Conservation (phyloP, 345 rosid species). For the Corchorus capsularis region DNA sequence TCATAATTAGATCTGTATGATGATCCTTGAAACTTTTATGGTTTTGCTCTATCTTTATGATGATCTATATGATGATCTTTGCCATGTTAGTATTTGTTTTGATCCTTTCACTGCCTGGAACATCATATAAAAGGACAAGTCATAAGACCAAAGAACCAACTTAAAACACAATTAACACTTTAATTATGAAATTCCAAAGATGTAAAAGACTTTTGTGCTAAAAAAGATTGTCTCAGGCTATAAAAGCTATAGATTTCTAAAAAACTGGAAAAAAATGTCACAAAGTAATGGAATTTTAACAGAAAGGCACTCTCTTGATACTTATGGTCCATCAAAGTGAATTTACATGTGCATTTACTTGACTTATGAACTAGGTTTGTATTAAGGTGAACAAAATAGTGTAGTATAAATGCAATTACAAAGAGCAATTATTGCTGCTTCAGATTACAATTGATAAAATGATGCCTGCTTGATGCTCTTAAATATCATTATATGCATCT, state of each 20-base stretch:
- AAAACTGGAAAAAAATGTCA: background rate
- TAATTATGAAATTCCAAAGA: background rate
- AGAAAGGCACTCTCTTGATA: constrained; percentile 18
- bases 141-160: background rate
- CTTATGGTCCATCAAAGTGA: background rate
- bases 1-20: too few relatives aligned
- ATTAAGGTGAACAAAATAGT: too few relatives aligned
- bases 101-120: background rate
- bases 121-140: background rate
- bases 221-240: background rate
- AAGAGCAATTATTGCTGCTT: too few relatives aligned
- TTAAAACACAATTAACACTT: background rate
- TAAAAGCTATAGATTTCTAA: background rate
- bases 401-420: too few relatives aligned
- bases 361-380: too few relatives aligned
- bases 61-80: too few relatives aligned
- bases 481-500: too few relatives aligned
- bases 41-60: too few relatives aligned
- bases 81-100: background rate
- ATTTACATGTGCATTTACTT: too few relatives aligned
- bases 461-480: too few relatives aligned
- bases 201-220: background rate
- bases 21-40: too few relatives aligned
- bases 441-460: too few relatives aligned
- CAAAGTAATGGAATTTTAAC: background rate